These are phyloP conservation scores for Discostella pseudostelligera DNA, from an alignment of 108 stramenopile species.

Conservation along the genomic window DNA sequence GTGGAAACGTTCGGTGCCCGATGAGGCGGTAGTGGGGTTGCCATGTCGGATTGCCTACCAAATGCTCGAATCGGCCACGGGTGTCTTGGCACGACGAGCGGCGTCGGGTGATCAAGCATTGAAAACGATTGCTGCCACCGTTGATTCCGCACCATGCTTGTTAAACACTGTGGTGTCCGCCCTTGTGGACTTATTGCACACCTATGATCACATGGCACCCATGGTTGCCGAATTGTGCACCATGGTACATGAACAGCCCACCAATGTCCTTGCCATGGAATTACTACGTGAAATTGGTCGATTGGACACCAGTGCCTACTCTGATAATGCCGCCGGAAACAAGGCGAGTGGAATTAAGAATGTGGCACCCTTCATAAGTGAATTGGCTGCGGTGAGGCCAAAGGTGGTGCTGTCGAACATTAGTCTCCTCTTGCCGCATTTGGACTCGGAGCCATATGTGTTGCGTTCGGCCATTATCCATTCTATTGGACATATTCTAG, in stretches of 20 bases:
- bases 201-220: conserved; percentile 80
- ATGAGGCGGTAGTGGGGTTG: conserved; percentile 68
- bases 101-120: conserved; percentile 64
- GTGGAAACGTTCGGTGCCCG: conserved; percentile 83
- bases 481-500: conserved; percentile 67
- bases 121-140: conserved; percentile 69
- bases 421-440: conserved; percentile 66
- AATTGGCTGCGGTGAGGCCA: conserved; percentile 61
- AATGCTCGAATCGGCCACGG: conserved; percentile 75
- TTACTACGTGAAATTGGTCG: conserved; percentile 75
- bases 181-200: conserved; percentile 83
- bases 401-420: conserved; percentile 64
- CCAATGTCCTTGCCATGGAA: conserved; percentile 59
- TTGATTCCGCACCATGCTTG: conserved; percentile 50
- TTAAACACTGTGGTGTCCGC: conserved; percentile 73
- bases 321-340: conserved; percentile 35
- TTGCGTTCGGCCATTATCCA: conserved; percentile 78
- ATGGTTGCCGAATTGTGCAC: conserved; percentile 73
- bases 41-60: conserved; percentile 86
- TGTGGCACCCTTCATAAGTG: conserved; percentile 77
- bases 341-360: conserved; percentile 80
- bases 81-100: conserved; percentile 63
- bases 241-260: conserved; percentile 51
- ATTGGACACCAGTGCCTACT: conserved; percentile 48
- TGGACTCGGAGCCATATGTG: conserved; percentile 73